These are phyloP conservation scores for Trypanosoma rangeli DNA, from an alignment of 208 protist species.

Conservation along the genomic window DNA sequence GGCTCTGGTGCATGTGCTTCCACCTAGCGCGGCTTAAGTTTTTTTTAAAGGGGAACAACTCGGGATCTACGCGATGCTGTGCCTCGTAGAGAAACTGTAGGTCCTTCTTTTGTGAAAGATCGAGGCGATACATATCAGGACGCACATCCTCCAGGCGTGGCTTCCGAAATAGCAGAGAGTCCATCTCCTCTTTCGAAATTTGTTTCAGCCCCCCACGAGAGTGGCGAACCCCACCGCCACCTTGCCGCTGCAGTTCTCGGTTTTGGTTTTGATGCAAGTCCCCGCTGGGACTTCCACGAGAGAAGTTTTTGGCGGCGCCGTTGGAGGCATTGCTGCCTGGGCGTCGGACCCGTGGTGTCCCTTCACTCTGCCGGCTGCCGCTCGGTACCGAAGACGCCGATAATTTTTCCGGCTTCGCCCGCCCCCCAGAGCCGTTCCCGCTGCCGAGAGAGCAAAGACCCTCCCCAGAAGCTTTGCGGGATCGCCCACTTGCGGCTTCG, in stretches of 20 bases:
- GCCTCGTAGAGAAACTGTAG: constrained; percentile 15
- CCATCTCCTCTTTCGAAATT: constrained; percentile 6
- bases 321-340: background rate
- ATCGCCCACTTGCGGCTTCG: too few species aligned
- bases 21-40: background rate
- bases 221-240: background rate
- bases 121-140: constrained; percentile 18
- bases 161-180: constrained; percentile 7
- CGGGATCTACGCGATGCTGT: constrained; percentile 25
- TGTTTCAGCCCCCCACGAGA: background rate
- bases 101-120: constrained; percentile 20
- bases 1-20: constrained; percentile 12
- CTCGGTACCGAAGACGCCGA: background rate
- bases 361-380: background rate
- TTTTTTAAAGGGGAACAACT: constrained; percentile 8
- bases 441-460: background rate
- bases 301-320: background rate
- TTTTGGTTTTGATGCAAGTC: background rate
- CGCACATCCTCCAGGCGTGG: constrained; percentile 6
- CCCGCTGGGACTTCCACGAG: background rate
- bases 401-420: background rate
- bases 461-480: background rate
- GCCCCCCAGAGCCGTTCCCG: background rate
- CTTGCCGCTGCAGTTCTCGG: background rate
- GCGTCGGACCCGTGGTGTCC: background rate